Evolutionary conservation across 2,329 filamentous ascomycete species (phyloP).

Genomic region (Fusarium foetens): DNA sequence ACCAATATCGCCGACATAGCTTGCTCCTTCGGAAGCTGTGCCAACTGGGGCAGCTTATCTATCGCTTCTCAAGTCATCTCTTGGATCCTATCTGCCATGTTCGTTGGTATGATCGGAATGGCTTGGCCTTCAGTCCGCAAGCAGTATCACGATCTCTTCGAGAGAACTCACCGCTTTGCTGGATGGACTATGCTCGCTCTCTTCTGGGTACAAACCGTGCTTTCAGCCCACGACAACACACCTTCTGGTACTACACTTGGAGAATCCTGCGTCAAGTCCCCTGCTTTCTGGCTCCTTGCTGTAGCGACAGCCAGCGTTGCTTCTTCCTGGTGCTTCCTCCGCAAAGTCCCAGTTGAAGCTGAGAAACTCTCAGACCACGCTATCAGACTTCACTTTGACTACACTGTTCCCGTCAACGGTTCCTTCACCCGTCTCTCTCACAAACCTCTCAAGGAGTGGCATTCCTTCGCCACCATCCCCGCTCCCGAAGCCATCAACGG

Average conservation of each 20-base stretch:
- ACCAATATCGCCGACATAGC: slow-evolving; percentile 48
- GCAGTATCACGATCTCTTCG: slow-evolving; percentile 74
- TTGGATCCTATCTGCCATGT: slow-evolving; percentile 68
- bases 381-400: slow-evolving; percentile 74
- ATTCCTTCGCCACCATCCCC: slow-evolving; percentile 79
- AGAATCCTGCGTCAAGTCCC: slow-evolving; percentile 51
- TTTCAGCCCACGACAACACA: slow-evolving; percentile 59
- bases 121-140: slow-evolving; percentile 72
- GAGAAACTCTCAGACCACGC: slow-evolving; percentile 79
- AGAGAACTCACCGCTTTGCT: slow-evolving; percentile 75
- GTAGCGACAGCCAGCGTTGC: slow-evolving; percentile 72
- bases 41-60: slow-evolving; percentile 46
- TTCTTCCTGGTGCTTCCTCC: slow-evolving; percentile 77
- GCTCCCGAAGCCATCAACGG: slow-evolving; percentile 54
- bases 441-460: slow-evolving; percentile 75
- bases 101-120: slow-evolving; percentile 68
- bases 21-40: slow-evolving; percentile 32
- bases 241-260: slow-evolving; percentile 49
- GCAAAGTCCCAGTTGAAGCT: slow-evolving; percentile 72
- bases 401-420: slow-evolving; percentile 64
- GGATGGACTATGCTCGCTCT: slow-evolving; percentile 74
- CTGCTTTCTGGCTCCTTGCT: slow-evolving; percentile 73
- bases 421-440: slow-evolving; percentile 66
- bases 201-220: slow-evolving; percentile 72
- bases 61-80: slow-evolving; percentile 59